Base-by-base conservation (phyloP, 345 rosid genomes). In the Punica granatum region DNA sequence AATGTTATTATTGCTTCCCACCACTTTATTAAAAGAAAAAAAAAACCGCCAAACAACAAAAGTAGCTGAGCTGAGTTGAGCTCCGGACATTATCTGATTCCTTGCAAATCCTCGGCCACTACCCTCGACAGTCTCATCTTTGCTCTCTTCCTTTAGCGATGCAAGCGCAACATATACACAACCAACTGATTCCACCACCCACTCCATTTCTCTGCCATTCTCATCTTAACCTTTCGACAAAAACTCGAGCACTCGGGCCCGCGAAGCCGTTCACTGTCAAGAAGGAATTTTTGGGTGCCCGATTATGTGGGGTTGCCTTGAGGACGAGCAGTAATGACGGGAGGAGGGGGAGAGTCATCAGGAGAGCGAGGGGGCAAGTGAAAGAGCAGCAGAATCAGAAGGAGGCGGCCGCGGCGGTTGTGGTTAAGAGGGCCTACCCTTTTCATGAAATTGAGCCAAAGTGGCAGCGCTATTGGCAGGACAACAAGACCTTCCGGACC, bases 401-500 rank as follows among this genome's bases (percentile, higher is more conserved):
- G 42, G 70, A 36, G 25, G 30, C 74, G 63, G 64, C 72, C 63
- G 64, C 49, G 44, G 79, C 11, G 49, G 56, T 26, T 67, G 39
- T 19, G 72, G 74, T 69, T 73, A 92, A 81, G 31, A 87, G 86
- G 74, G 88, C 84, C 16, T 90, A 93, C 67, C 98, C 97, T 1
- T 93, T 84, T 75, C 83, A 85, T 71, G 94, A 93, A 71, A 87
- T 93, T 69, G 98, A 90, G 82, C 94, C 91, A 66, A 88, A 86
- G 77, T 93, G 98, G 97, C 98, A 88, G 83, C 84, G 70, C 53
- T 81, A 73, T 73, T 93, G 98, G 98, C 88, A 90, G 68, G 78
- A 80, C 7, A 86, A 88, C 69, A 78, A 74, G 19, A 90, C 90
- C 69, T 93, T 93, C 66, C 79, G 87, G 59, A 93, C 97, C 68